These are phyloP conservation scores for Mucor sp. DNA, from an alignment of 371 early-diverging fungal species.

Conservation along the genomic window DNA sequence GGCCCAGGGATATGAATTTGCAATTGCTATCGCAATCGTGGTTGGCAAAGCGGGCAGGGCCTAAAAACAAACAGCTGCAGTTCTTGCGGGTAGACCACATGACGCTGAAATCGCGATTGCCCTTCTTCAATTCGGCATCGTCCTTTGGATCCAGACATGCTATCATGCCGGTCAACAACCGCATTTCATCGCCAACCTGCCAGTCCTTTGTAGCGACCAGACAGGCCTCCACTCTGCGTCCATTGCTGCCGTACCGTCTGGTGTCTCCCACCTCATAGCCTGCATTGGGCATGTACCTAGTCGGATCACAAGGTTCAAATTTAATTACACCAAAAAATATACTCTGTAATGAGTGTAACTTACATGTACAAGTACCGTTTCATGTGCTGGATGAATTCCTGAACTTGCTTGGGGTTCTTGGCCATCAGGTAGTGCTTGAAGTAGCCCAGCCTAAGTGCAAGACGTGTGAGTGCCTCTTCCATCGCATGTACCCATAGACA, in stretches of 20 bases:
- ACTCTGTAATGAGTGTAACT: slow-evolving; percentile 16
- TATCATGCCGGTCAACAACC: slow-evolving; percentile 78
- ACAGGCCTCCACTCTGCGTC: slow-evolving; percentile 80
- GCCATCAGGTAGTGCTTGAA: slow-evolving; percentile 38
- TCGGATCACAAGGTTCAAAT: slow-evolving; percentile 15
- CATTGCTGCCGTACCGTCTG: slow-evolving; percentile 65
- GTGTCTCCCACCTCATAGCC: slow-evolving; percentile 85
- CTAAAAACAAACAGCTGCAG: slow-evolving; percentile 83
- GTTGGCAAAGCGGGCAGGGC: slow-evolving; percentile 95
- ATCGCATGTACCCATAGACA: no score
- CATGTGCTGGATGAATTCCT: slow-evolving; percentile 50
- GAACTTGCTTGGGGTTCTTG: slow-evolving; percentile 32
- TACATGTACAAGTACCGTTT: slow-evolving; percentile 55
- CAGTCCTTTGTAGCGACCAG: slow-evolving; percentile 82
- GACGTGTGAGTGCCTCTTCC: not conserved
- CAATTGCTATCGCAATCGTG: slow-evolving; percentile 95
- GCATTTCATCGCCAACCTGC: slow-evolving; percentile 74
- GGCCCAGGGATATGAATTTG: slow-evolving; percentile 68
- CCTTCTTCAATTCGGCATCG: slow-evolving; percentile 66
- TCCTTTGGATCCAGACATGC: slow-evolving; percentile 73
- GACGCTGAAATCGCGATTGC: slow-evolving; percentile 83
- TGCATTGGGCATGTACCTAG: slow-evolving; percentile 82
- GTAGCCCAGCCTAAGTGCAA: slow-evolving; percentile 39
- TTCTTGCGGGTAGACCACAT: slow-evolving; percentile 79
- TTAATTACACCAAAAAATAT: slow-evolving; percentile 48